A percentile compares a stretch with the other conserved stretches of the same genome.
Conservation (phyloP, 179 eudicot genomes). For the Sideroxylon spinosum region DNA sequence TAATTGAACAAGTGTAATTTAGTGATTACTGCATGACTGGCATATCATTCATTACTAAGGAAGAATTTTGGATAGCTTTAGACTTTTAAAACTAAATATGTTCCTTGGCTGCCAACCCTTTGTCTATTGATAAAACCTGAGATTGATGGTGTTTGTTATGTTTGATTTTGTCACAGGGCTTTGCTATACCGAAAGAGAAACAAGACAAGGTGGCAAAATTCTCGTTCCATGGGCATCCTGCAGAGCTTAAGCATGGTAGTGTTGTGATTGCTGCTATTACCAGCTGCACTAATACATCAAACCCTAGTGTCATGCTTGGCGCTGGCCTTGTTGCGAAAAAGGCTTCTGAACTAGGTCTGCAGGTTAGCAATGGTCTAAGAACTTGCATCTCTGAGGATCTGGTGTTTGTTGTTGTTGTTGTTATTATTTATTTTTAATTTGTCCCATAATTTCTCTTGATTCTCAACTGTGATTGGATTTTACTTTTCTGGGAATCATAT, state of each 20-base stretch:
- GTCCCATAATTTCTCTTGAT: background rate
- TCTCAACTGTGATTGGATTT: slow-evolving; percentile 4
- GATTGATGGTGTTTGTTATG: background rate
- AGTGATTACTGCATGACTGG: background rate
- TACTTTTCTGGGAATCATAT: background rate
- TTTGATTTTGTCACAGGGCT: slow-evolving; percentile 33
- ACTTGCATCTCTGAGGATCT: slow-evolving; percentile 3
- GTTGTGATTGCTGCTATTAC: slow-evolving; percentile 59
- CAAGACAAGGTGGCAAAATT: slow-evolving; percentile 48
- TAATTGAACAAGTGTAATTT: background rate
- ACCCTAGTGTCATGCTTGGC: slow-evolving; percentile 64
- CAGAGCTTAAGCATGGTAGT: slow-evolving; percentile 49
- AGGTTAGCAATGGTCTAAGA: slow-evolving; percentile 25
- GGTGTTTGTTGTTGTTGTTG: background rate
- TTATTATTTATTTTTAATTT: background rate
- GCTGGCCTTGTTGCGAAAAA: slow-evolving; percentile 56
- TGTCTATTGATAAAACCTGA: background rate
- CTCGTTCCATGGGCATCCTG: slow-evolving; percentile 47
- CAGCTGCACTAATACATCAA: slow-evolving; percentile 57
- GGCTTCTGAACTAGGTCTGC: slow-evolving; percentile 46
- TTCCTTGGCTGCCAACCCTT: background rate
- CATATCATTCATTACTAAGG: background rate
- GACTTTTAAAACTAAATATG: background rate
- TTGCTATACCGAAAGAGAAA: slow-evolving; percentile 49
- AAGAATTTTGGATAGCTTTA: background rate